Evolutionary conservation across 208 protist genomes (phyloP).

Genomic region (Leishmania arabica): DNA sequence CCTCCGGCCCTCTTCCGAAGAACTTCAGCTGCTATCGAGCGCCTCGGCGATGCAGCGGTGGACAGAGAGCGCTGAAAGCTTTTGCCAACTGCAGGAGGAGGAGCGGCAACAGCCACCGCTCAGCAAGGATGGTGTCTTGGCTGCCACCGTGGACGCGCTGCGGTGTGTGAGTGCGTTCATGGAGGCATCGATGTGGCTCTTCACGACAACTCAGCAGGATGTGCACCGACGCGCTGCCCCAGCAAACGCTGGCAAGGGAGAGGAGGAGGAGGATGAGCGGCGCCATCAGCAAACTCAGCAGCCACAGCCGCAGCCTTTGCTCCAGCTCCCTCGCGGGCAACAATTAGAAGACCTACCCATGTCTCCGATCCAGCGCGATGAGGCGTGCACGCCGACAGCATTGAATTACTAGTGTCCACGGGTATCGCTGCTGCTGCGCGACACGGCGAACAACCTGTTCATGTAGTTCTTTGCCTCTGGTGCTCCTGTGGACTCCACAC

Average conservation of each 20-base stretch:
- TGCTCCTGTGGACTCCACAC: background rate
- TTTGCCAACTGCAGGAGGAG: constrained; percentile 6
- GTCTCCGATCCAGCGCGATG: constrained; percentile 21
- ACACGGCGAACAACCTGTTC: background rate
- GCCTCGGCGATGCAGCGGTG: constrained; percentile 30
- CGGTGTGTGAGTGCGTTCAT: constrained; percentile 31
- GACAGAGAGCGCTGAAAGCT: constrained; percentile 20
- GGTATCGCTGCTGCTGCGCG: background rate
- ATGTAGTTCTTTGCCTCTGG: background rate
- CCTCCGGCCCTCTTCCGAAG: constrained; percentile 50
- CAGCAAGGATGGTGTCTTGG: background rate
- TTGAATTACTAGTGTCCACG: constrained; percentile 16
- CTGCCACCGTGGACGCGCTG: constrained; percentile 14
- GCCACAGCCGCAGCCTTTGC: background rate
- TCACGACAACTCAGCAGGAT: constrained; percentile 30
- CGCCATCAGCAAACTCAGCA: background rate
- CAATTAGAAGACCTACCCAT: constrained; percentile 14
- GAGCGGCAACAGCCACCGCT: constrained; percentile 6
- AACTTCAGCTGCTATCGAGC: constrained; percentile 31
- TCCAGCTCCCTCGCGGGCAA: constrained; percentile 1
- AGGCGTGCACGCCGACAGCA: constrained; percentile 41
- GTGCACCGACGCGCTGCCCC: constrained; percentile 3
- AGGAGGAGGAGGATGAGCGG: constrained; percentile 16
- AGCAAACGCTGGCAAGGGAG: background rate
- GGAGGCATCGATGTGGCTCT: constrained; percentile 33